phyloP scores from a whole-genome alignment of 306 rosid genomes.

The Fragaria nilgerrensis region DNA sequence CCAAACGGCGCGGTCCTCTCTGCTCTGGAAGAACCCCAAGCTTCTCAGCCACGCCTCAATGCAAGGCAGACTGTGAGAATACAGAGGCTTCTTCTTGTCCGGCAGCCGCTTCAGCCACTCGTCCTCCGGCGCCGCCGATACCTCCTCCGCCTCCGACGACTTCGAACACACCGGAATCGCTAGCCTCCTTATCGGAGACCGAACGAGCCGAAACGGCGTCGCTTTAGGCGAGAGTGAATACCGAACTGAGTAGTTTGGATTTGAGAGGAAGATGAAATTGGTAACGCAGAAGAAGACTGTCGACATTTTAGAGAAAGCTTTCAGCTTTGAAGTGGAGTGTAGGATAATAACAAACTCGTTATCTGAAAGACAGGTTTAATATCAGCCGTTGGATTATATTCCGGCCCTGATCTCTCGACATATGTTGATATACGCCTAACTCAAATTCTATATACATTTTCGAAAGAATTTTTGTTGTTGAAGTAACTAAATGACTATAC shows the following conservation, averaged over 20 bases:
- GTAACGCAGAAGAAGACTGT: slow-evolving; percentile 35
- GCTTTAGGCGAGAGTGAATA: slow-evolving; percentile 34
- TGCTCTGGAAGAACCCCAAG: slow-evolving; percentile 73
- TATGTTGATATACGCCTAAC: too few relatives aligned
- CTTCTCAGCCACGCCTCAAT: slow-evolving; percentile 82
- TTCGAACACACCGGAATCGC: slow-evolving; percentile 32
- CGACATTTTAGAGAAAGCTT: slow-evolving; percentile 26
- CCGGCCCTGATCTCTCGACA: background rate
- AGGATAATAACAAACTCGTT: background rate
- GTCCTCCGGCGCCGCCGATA: slow-evolving; percentile 44
- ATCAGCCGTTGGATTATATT: background rate
- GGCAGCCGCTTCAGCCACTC: slow-evolving; percentile 95
- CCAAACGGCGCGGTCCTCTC: slow-evolving; percentile 78
- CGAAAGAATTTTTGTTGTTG: too few relatives aligned
- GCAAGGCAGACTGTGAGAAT: slow-evolving; percentile 93
- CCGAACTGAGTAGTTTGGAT: slow-evolving; percentile 18
- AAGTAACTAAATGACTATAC: too few relatives aligned
- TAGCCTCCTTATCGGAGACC: slow-evolving; percentile 15
- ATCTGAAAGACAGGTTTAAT: background rate
- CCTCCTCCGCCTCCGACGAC: slow-evolving; percentile 52
- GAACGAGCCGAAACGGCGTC: slow-evolving; percentile 23
- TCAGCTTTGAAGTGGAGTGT: background rate
- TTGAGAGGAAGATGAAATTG: slow-evolving; percentile 30
- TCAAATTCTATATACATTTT: too few relatives aligned
- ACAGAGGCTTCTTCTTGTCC: slow-evolving; percentile 80